Evolutionary conservation across 441 rosid genomes (phyloP), one percentile per base, ranked within the genome.

Genomic region (Omphalea diandra): DNA sequence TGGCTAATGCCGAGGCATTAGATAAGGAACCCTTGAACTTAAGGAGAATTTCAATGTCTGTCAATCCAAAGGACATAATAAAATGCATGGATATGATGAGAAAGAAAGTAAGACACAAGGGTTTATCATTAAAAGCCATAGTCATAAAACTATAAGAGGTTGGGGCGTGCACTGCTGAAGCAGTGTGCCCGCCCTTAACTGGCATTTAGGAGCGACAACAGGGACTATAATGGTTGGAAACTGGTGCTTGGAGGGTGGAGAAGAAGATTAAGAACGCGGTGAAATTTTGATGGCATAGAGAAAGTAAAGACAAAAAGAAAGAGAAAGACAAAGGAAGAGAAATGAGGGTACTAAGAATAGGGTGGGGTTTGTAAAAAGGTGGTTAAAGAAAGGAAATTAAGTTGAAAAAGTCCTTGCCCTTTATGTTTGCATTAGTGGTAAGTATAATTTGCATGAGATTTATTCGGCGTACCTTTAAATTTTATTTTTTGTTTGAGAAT

Each of bases 141-240:
- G 68, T 63, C n/a, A n/a, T n/a, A n/a, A n/a, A n/a, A n/a, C n/a
- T n/a, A n/a, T n/a, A n/a, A n/a, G n/a, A n/a, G 63, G 38, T 47
- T 35, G 67, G 77, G 22, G 54, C 82, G 73, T 83, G 82, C 90
- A 80, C 78, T 22, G 32, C 67, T 17, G 72, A 77, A 82, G 82
- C 77, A 69, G 75, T 75, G 78, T 77, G 88, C 84, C 84, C 82
- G 86, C 86, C 88, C 90, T 76, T 75, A 40, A 62, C 77, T 46
- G 66, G 65, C 75, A 61, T 57, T 54, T 33, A 62, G 77, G 78
- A 71, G 67, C 67, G 35, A 68, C 83, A 73, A 77, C 43, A 41
- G 64, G 76, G 40, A 60, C 10, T 59, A 24, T 9, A 63, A 71
- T 14, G 65, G 20, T 59, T 17, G 24, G 53, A 32, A 29, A 11